These are phyloP conservation scores for Phycomyces blakesleeanus DNA, from an alignment of 192 early-diverging fungal genomes.

Conservation along the genomic window DNA sequence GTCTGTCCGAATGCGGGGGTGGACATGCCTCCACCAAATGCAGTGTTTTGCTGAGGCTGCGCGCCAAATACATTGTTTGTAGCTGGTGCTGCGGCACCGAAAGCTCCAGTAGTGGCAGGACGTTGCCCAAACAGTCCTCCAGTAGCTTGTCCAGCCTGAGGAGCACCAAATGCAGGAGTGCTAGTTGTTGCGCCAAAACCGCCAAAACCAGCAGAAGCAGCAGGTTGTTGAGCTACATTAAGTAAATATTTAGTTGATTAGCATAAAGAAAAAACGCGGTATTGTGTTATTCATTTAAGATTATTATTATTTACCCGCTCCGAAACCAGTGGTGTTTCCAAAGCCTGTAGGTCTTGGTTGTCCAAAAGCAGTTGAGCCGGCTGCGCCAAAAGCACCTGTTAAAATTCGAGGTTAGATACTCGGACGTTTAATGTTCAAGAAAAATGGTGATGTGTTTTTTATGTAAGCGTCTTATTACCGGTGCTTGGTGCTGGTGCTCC, in stretches of 20 bases:
- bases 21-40: constrained; percentile 34
- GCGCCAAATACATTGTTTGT: constrained; percentile 26
- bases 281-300: neutral
- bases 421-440: no score
- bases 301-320: constrained; percentile 16
- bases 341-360: constrained; percentile 39
- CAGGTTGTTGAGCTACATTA: constrained; percentile 9
- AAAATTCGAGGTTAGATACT: neutral
- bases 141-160: constrained; percentile 18
- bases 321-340: constrained; percentile 37
- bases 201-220: constrained; percentile 13
- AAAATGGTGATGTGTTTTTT: no score
- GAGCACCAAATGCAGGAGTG: constrained; percentile 43
- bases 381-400: constrained; percentile 10
- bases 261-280: neutral
- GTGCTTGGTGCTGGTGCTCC: constrained; percentile 17
- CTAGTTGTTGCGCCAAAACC: constrained; percentile 14
- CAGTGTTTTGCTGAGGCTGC: constrained; percentile 41
- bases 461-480: no score
- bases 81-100: constrained; percentile 31
- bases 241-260: neutral
- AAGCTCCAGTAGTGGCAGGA: constrained; percentile 34
- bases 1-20: constrained; percentile 44
- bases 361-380: constrained; percentile 12
- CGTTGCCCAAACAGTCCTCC: constrained; percentile 33